Evolutionary conservation across 257 asterid genomes (phyloP).

Genomic region (Rhazya stricta): DNA sequence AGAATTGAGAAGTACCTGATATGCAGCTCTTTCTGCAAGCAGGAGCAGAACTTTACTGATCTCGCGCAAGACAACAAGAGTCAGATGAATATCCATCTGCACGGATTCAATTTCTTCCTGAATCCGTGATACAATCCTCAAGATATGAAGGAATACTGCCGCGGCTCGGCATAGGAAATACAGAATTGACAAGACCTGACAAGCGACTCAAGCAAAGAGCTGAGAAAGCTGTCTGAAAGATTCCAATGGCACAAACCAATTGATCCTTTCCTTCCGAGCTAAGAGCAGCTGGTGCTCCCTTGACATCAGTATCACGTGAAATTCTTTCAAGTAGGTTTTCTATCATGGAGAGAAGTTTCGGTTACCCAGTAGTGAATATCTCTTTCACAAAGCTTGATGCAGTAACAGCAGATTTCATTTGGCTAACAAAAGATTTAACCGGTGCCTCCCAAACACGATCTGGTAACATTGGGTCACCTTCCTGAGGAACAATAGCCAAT

Average conservation of each 20-base stretch:
- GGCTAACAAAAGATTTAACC: slow-evolving; percentile 83
- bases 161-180: slow-evolving; percentile 83
- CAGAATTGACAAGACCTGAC: slow-evolving; percentile 76
- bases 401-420: slow-evolving; percentile 88
- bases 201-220: slow-evolving; percentile 71
- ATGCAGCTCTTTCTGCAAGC: slow-evolving; percentile 82
- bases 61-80: slow-evolving; percentile 80
- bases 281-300: slow-evolving; percentile 93
- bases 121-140: slow-evolving; percentile 62
- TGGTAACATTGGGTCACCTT: slow-evolving; percentile 79
- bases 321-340: slow-evolving; percentile 90
- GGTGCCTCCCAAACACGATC: slow-evolving; percentile 94
- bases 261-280: slow-evolving; percentile 79
- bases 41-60: slow-evolving; percentile 76
- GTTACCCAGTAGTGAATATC: slow-evolving; percentile 85
- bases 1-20: slow-evolving; percentile 44
- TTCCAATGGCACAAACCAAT: slow-evolving; percentile 64
- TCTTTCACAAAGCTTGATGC: slow-evolving; percentile 96
- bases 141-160: slow-evolving; percentile 77
- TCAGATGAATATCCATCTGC: slow-evolving; percentile 76
- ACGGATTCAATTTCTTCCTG: slow-evolving; percentile 97
- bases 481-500: slow-evolving; percentile 43
- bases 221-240: slow-evolving; percentile 77
- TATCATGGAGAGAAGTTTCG: slow-evolving; percentile 72
- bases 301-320: slow-evolving; percentile 96